These are phyloP conservation scores for Pichia sporocuriosa DNA, from an alignment of 805 yeast genomes.

Conservation along the genomic window DNA sequence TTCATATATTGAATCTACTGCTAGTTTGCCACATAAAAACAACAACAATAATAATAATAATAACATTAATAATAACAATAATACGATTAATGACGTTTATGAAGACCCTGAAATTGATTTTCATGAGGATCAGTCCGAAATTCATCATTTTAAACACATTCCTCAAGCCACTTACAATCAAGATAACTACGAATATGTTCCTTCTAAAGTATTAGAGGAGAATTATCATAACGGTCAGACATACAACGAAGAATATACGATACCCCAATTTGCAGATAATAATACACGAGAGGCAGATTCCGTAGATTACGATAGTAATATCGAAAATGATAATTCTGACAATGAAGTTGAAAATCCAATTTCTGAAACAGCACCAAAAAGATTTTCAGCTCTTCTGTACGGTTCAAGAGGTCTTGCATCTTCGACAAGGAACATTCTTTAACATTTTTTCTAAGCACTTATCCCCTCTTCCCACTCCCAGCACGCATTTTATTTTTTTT, in stretches of 20 bases:
- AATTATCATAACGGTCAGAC: not conserved
- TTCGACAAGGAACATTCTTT: slow-evolving; percentile 1
- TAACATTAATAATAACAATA: no score
- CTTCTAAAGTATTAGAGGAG: slow-evolving; percentile 7
- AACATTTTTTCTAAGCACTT: slow-evolving; percentile 1
- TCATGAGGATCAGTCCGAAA: not conserved
- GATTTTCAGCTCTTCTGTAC: not conserved
- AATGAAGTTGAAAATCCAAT: not conserved
- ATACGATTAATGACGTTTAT: no score
- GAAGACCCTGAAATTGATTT: no score
- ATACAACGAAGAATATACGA: not conserved
- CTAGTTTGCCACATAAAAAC: no score
- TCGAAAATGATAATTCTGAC: not conserved
- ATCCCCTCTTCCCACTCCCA: no score
- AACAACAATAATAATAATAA: no score
- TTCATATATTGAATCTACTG: not conserved
- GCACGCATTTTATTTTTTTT: no score
- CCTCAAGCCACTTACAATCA: not conserved
- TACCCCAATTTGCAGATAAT: no score
- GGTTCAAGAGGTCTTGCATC: slow-evolving; percentile 4
- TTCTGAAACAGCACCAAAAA: not conserved
- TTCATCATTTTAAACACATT: not conserved
- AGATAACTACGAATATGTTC: slow-evolving; percentile 5
- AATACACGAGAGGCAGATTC: not conserved
- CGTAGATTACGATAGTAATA: not conserved